Percentiles rank a stretch among this genome's conserved stretches.
phyloP scores from a whole-genome alignment of 2,329 filamentous ascomycete genomes.

The Cladosporium colombiae region DNA sequence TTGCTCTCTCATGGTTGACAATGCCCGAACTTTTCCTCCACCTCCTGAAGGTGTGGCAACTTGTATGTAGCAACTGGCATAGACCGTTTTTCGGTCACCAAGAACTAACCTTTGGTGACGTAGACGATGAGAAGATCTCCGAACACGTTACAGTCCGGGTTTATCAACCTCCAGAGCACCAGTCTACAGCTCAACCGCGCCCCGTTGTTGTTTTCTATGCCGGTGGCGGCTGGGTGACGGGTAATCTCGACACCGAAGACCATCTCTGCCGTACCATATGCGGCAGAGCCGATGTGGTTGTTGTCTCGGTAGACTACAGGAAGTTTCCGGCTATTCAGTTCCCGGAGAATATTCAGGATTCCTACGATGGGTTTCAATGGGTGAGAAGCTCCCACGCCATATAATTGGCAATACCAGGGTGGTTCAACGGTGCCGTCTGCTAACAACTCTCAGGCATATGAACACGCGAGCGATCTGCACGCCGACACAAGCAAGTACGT shows the following conservation, averaged over 20 bases:
- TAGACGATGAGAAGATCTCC: slow-evolving; percentile 21
- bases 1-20: slow-evolving; percentile 11
- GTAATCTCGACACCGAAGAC: slow-evolving; percentile 41
- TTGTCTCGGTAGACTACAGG: slow-evolving; percentile 41
- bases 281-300: slow-evolving; percentile 33
- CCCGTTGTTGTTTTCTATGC: slow-evolving; percentile 41
- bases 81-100: not conserved
- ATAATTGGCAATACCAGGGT: not conserved
- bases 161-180: slow-evolving; percentile 22
- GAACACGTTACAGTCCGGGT: slow-evolving; percentile 21
- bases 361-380: slow-evolving; percentile 13
- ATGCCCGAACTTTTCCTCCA: not conserved
- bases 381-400: not conserved
- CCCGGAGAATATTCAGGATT: slow-evolving; percentile 37
- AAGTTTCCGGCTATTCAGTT: slow-evolving; percentile 21
- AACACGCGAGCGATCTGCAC: slow-evolving; percentile 12
- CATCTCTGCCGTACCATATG: slow-evolving; percentile 37
- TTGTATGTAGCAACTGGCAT: not conserved
- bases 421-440: not conserved
- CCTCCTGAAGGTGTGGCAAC: not conserved
- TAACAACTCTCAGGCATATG: not conserved
- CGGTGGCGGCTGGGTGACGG: slow-evolving; percentile 41
- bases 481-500: slow-evolving; percentile 20
- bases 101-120: not conserved
- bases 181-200: too few relatives aligned